A percentile compares a stretch with the other conserved stretches of the same genome.
Conservation (phyloP, 2,329 filamentous ascomycete genomes). For the Chaetomium sp. region DNA sequence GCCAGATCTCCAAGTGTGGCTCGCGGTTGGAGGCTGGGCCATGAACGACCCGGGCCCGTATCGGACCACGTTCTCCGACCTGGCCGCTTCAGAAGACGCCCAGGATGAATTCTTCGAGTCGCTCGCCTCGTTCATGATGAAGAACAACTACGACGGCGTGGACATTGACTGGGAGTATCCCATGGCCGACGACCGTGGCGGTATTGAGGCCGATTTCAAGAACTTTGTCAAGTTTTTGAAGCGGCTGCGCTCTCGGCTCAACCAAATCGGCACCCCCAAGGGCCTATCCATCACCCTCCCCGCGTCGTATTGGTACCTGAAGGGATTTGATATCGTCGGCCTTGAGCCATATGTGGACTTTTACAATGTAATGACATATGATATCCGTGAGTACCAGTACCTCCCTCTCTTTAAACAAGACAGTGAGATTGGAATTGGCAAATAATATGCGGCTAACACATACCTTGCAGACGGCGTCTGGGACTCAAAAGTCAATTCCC, state of each 20-base stretch:
- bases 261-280: slow-evolving; percentile 7
- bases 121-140: slow-evolving; percentile 21
- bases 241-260: slow-evolving; percentile 15
- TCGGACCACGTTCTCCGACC: slow-evolving; percentile 26
- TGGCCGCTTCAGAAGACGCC: slow-evolving; percentile 16
- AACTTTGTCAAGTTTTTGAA: slow-evolving; percentile 20
- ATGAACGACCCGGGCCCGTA: slow-evolving; percentile 31
- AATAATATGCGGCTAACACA: background rate
- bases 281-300: slow-evolving; percentile 26
- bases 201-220: background rate
- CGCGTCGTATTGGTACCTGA: background rate
- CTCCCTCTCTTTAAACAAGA: no score
- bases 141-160: slow-evolving; percentile 27
- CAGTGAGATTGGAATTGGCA: no score
- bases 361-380: slow-evolving; percentile 2
- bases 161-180: slow-evolving; percentile 25
- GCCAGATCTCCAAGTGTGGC: slow-evolving; percentile 29
- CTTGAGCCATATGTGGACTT: background rate
- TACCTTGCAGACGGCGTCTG: slow-evolving; percentile 29
- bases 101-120: slow-evolving; percentile 20
- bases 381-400: background rate
- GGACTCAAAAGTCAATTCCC: slow-evolving; percentile 27
- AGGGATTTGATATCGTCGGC: background rate
- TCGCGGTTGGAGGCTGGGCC: slow-evolving; percentile 37
- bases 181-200: background rate